These are phyloP conservation scores for Vaucheria bursata DNA, from an alignment of 352 stramenopile genomes.

Conservation along the genomic window DNA sequence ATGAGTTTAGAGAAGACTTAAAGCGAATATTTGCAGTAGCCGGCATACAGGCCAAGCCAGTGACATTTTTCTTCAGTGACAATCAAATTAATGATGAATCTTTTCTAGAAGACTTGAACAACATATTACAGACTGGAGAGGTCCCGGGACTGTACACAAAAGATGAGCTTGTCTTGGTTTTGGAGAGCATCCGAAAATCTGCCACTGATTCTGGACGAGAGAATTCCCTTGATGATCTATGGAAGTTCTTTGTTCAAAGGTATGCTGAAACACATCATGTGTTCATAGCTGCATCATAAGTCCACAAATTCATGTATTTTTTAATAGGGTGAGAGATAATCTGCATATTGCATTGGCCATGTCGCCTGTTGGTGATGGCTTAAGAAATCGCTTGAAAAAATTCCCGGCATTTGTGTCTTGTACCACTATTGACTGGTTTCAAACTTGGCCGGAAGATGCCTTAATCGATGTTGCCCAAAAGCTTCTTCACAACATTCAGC, in stretches of 20 bases:
- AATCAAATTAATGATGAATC: slow-evolving; percentile 83
- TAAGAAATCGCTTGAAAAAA: slow-evolving; percentile 60
- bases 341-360: slow-evolving; percentile 82
- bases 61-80: slow-evolving; percentile 82
- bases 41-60: slow-evolving; percentile 68
- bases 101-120: slow-evolving; percentile 85
- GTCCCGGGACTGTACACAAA: slow-evolving; percentile 81
- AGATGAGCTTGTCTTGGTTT: slow-evolving; percentile 70
- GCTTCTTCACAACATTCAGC: slow-evolving; percentile 74
- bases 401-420: slow-evolving; percentile 86
- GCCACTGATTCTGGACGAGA: slow-evolving; percentile 61
- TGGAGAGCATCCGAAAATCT: slow-evolving; percentile 68
- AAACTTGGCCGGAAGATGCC: slow-evolving; percentile 77
- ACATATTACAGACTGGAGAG: slow-evolving; percentile 77
- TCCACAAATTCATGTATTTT: too few species aligned
- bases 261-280: too few species aligned
- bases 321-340: slow-evolving; percentile 59
- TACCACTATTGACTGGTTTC: slow-evolving; percentile 83
- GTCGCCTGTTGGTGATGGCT: slow-evolving; percentile 71
- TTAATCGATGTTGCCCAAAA: slow-evolving; percentile 81
- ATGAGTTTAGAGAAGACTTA: slow-evolving; percentile 82
- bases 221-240: slow-evolving; percentile 75
- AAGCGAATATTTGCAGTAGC: slow-evolving; percentile 65
- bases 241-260: slow-evolving; percentile 78
- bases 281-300: background rate